These are phyloP conservation scores for Trametes gibbosa DNA, from an alignment of 768 basidiomycete genomes.

Conservation along the genomic window DNA sequence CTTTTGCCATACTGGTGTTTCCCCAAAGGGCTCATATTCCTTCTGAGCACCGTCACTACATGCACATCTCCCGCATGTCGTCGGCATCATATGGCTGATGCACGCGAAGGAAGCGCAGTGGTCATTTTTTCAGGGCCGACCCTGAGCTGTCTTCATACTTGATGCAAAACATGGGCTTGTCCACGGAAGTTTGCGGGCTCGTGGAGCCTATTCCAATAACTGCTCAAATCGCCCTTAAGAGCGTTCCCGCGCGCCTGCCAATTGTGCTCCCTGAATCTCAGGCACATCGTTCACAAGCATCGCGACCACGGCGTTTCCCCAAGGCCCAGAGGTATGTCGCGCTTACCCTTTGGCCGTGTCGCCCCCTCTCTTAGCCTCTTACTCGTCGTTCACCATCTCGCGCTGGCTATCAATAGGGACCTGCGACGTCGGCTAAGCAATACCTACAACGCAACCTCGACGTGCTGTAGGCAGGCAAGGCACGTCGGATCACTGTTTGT, in stretches of 20 bases:
- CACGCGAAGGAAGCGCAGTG: background rate
- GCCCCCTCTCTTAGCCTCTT: too few relatives aligned
- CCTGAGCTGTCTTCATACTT: background rate
- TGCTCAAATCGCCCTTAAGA: too few relatives aligned
- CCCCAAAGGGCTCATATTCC: background rate
- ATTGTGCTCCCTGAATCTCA: background rate
- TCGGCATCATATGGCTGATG: background rate
- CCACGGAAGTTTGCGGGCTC: background rate
- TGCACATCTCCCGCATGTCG: too few relatives aligned
- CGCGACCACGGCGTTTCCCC: background rate
- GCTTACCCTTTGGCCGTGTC: too few relatives aligned
- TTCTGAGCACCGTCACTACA: too few relatives aligned
- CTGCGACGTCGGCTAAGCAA: background rate
- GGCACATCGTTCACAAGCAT: background rate
- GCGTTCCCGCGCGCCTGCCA: background rate
- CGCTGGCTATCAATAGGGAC: background rate
- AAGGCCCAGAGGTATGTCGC: background rate
- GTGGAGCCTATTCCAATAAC: too few relatives aligned
- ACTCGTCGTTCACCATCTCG: too few relatives aligned
- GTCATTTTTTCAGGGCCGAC: background rate
- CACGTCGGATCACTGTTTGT: background rate
- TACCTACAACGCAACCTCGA: too few relatives aligned
- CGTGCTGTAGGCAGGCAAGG: background rate
- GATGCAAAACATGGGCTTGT: background rate
- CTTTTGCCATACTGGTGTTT: too few relatives aligned